Base-by-base conservation (phyloP, 164 flowering plant species). In the Magnolia sinica region DNA sequence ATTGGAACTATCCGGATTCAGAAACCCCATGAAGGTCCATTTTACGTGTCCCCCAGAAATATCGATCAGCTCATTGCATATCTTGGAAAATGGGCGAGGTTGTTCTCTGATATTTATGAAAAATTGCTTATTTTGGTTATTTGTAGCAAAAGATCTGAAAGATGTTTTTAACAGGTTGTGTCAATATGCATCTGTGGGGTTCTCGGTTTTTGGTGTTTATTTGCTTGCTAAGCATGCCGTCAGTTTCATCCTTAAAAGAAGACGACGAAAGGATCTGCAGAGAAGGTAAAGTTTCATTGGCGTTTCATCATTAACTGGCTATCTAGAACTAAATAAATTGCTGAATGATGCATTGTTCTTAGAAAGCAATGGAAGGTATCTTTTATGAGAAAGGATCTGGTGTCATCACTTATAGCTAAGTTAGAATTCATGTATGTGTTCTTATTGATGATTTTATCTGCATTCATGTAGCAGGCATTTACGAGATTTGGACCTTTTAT, bases 51-150 rank as follows among this genome's bases (percentile, higher is more conserved):
- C 66, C 92, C 91, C 7, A 91, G 89, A 86, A 86, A 83, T 70
- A 91, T 96, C 79, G 98, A 94, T 82, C 91, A 94, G 75, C 97
- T 94, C 81, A 88, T 93, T 85, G 85, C 87, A 70, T 88, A 90
- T 86, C 91, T 94, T 77, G 98, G 97, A 71, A 89, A 87, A 80
- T 94, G 96, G 97, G 89, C 98, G 75, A 93, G 98, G 99, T 96
- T 76, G 70, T 45, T 81, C 29, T 75, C 68, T 20, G 24, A 69
- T 69, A 72, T 24, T 72, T 72, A 23, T 24, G 50, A 51, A 23
- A 49, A 14, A 23, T 4, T 61, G 49, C 51, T 72, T 72, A 27
- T 50, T 76, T 16, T 24, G 75, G 24, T 73, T 64, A 31, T 68
- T 64, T 73, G n/a, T 52, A 50, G 76, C 29, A 73, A 27, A 6